Evolutionary conservation across 768 basidiomycete species (phyloP).

Genomic region (Lyophyllum decastes): DNA sequence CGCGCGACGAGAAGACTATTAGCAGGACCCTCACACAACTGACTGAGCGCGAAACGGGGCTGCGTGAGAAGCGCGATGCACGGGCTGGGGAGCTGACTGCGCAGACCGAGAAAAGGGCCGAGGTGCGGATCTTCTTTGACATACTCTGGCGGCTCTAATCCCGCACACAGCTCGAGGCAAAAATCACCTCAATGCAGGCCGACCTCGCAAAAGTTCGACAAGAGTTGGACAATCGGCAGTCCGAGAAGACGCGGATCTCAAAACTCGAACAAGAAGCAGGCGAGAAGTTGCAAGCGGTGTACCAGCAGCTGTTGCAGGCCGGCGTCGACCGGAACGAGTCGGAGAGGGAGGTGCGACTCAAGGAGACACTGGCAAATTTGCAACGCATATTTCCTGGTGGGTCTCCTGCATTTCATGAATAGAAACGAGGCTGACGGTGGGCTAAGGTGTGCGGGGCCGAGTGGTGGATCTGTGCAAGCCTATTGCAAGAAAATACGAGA

Average conservation of each 20-base stretch:
- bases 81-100: slow-evolving; percentile 53
- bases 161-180: slow-evolving; percentile 55
- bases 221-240: slow-evolving; percentile 82
- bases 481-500: slow-evolving; percentile 88
- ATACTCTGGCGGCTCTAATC: too few relatives aligned
- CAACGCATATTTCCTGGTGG: slow-evolving; percentile 89
- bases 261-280: slow-evolving; percentile 90
- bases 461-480: slow-evolving; percentile 95
- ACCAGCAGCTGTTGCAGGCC: slow-evolving; percentile 85
- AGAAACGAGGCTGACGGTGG: background rate
- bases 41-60: slow-evolving; percentile 67
- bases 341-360: slow-evolving; percentile 80
- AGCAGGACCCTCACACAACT: slow-evolving; percentile 64
- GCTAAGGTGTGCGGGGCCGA: slow-evolving; percentile 88
- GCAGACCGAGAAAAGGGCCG: slow-evolving; percentile 53
- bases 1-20: slow-evolving; percentile 80
- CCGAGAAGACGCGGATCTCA: slow-evolving; percentile 76
- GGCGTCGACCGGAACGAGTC: slow-evolving; percentile 87
- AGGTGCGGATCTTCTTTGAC: slow-evolving; percentile 46
- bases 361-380: slow-evolving; percentile 81
- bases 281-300: slow-evolving; percentile 83
- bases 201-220: slow-evolving; percentile 70
- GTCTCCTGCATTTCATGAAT: background rate
- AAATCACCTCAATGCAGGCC: slow-evolving; percentile 51
- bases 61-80: slow-evolving; percentile 57